Base-by-base conservation (phyloP, 2,329 filamentous ascomycete genomes). In the Trematosphaeria pertusa region DNA sequence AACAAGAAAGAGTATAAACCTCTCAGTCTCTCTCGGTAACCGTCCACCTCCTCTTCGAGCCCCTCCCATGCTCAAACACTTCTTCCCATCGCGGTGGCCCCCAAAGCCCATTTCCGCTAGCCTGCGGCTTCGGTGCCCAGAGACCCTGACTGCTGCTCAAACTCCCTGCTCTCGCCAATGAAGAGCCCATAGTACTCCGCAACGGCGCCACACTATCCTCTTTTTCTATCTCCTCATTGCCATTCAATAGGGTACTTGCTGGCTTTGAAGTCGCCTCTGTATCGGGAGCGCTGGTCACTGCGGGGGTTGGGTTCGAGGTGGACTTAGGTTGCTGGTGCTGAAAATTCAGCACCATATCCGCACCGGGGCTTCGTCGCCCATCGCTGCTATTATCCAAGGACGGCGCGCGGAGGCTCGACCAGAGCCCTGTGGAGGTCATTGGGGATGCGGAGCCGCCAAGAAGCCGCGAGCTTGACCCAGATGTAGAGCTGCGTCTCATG, bases 21-120 rank as follows among this genome's bases (percentile, higher is more conserved):
- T n/a, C n/a, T 37, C 63, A 58, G 19, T 70, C 64, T 34, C 62
- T 56, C 52, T 72, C 67, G 20, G 64, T 70, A 28, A 76, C 61
- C 3, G 73, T 77, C 75, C 75, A 77, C 42, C 75, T 56, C 55
- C 74, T 65, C 65, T 77, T 77, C 17, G 69, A 65, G 30, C 71
- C 72, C 19, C 56, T 56, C 7, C 65, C 65, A 43, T 73, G 66
- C 56, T 69, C 67, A 20, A 67, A 67, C n/a, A 69, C 58, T 22
- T 67, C 66, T 47, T 57, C 61, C 52, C 52, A 60, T 59, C 55
- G 55, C 11, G 70, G 67, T n/a, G 66, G 68, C 0, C 75, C 75
- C 76, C 76, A 78, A 5, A 78, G 71, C 1, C 74, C 74, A 33
- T 72, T 50, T 6, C 61, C 52, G 59, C 61, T 43, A 4, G 48